Conservation (phyloP, 1,284 basidiomycete species). For the Marasmius sp. region DNA sequence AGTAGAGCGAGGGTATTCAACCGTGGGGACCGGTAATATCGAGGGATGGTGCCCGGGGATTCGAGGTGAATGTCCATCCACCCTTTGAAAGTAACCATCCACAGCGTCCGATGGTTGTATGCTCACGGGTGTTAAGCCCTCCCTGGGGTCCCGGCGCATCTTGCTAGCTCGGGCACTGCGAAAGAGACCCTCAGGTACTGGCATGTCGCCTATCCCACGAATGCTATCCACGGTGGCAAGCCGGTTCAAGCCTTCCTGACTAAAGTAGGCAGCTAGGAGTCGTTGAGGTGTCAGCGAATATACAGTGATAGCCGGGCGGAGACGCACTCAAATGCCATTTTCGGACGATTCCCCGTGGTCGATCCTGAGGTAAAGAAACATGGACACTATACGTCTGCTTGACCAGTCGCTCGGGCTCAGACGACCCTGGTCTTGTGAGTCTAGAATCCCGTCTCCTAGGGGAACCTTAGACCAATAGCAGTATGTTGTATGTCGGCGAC, state of each 20-base stretch:
- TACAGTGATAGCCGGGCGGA: slow-evolving; percentile 11
- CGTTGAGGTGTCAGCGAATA: slow-evolving; percentile 8
- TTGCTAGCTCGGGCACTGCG: slow-evolving; percentile 71
- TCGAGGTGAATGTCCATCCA: background rate
- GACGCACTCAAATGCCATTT: slow-evolving; percentile 82
- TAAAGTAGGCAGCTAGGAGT: slow-evolving; percentile 72
- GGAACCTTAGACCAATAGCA: background rate
- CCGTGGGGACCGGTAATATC: background rate
- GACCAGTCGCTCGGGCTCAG: slow-evolving; percentile 61
- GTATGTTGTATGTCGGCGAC: slow-evolving; percentile 8
- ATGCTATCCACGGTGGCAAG: slow-evolving; percentile 68
- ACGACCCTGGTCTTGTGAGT: slow-evolving; percentile 32
- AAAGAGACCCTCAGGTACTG: slow-evolving; percentile 74
- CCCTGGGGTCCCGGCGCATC: slow-evolving; percentile 52
- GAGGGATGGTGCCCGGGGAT: background rate
- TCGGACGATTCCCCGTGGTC: slow-evolving; percentile 58
- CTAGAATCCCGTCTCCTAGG: slow-evolving; percentile 13
- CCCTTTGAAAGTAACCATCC: background rate
- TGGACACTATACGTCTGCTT: slow-evolving; percentile 85
- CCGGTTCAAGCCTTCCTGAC: slow-evolving; percentile 66
- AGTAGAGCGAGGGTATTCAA: background rate
- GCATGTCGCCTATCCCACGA: slow-evolving; percentile 58
- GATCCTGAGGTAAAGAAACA: slow-evolving; percentile 68
- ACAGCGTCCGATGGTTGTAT: slow-evolving; percentile 1
- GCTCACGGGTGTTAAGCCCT: slow-evolving; percentile 9